Conservation (phyloP, 768 basidiomycete species). For the Amanita thiersii region DNA sequence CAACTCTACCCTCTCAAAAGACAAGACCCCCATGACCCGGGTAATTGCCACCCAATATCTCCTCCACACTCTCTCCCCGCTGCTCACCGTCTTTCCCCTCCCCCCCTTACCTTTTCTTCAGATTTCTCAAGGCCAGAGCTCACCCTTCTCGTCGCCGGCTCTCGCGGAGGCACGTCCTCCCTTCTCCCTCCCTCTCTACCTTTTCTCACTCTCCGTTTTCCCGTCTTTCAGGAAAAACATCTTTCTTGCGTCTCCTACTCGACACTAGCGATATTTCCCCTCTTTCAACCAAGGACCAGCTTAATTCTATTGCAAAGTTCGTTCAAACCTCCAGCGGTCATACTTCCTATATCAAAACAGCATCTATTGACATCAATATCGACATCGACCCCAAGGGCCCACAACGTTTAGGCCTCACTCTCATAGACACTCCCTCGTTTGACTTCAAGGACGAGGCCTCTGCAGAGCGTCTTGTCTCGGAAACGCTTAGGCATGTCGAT, state of each 20-base stretch:
- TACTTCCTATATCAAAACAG: constrained; percentile 64
- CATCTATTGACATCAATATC: constrained; percentile 64
- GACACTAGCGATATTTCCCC: constrained; percentile 69
- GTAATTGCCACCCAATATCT: constrained; percentile 18
- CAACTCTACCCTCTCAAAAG: constrained; percentile 16
- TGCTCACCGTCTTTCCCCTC: constrained; percentile 11
- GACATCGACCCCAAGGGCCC: constrained; percentile 39
- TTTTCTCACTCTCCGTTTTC: constrained; percentile 16
- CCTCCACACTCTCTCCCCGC: constrained; percentile 14
- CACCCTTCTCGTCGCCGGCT: constrained; percentile 78
- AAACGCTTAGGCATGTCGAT: constrained; percentile 69
- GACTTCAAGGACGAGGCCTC: constrained; percentile 62
- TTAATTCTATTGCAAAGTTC: constrained; percentile 74
- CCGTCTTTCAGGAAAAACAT: constrained; percentile 68
- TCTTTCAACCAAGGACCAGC: constrained; percentile 62
- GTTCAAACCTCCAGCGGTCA: constrained; percentile 67
- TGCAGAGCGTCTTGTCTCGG: constrained; percentile 55
- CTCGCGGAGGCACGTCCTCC: constrained; percentile 49
- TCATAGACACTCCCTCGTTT: constrained; percentile 78
- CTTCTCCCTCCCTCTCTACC: constrained; percentile 11
- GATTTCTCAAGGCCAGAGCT: constrained; percentile 31
- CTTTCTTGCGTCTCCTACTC: constrained; percentile 78
- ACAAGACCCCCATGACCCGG: constrained; percentile 26
- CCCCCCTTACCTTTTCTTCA: too few relatives aligned
- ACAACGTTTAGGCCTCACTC: constrained; percentile 52